Conservation (phyloP, 768 basidiomycete genomes). For the Russula compacta region DNA sequence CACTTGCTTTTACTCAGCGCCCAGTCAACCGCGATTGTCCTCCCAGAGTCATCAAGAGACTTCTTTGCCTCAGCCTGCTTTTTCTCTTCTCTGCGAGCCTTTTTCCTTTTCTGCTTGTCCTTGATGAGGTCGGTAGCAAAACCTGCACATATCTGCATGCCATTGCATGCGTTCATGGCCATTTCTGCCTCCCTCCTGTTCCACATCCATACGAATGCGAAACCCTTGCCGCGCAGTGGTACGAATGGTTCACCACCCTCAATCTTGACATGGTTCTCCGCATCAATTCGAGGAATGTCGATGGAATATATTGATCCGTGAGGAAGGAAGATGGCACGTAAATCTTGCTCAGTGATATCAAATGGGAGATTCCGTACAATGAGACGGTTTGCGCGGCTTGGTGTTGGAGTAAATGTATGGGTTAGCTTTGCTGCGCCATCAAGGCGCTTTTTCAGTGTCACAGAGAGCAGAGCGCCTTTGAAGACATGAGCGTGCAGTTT, state of each 20-base stretch:
- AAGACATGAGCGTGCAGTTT: conserved; percentile 91
- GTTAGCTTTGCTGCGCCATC: conserved; percentile 51
- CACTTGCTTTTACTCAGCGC: conserved; percentile 90
- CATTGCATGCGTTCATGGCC: conserved; percentile 25
- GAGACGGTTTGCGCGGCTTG: conserved; percentile 67
- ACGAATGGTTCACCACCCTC: conserved; percentile 21
- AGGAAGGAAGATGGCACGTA: conserved; percentile 78
- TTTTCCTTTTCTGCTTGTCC: conserved; percentile 27
- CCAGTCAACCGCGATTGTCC: conserved; percentile 91
- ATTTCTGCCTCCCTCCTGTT: conserved; percentile 59
- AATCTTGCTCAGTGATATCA: conserved; percentile 72
- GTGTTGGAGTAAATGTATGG: conserved; percentile 30
- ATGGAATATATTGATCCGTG: conserved; percentile 83
- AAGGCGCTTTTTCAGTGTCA: conserved; percentile 77
- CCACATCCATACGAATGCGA: conserved; percentile 94
- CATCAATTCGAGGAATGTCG: conserved; percentile 49
- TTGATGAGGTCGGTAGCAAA: conserved; percentile 25
- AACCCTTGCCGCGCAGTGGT: conserved; percentile 52
- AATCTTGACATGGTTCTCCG: conserved; percentile 26
- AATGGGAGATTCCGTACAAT: conserved; percentile 90
- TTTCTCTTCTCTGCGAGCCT: conserved; percentile 30
- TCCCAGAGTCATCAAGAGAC: conserved; percentile 34
- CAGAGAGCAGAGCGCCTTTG: conserved; percentile 82
- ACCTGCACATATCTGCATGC: conserved; percentile 19
- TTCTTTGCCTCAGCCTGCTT: conserved; percentile 29